Conservation (phyloP, 1,284 basidiomycete genomes). For the Taiwanofungus camphoratus region DNA sequence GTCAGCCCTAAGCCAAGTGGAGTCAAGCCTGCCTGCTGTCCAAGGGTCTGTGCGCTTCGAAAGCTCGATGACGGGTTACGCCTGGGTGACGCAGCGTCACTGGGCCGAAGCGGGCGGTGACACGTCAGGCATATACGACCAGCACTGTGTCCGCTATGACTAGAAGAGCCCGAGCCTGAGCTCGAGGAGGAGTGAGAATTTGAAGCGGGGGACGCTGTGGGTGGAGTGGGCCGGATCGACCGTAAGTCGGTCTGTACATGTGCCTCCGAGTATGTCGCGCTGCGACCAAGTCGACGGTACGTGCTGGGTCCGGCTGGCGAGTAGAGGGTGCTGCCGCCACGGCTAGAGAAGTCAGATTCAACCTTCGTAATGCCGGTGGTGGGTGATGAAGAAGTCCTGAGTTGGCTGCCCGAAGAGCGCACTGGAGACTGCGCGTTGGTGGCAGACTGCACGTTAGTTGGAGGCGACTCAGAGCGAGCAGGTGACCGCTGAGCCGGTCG, state of each 20-base stretch:
- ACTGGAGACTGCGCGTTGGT: neutral
- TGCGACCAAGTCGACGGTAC: neutral
- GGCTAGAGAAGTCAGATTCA: constrained; percentile 2
- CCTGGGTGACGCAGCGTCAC: neutral
- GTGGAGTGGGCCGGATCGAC: no score
- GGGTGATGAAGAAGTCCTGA: constrained; percentile 4
- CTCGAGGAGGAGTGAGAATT: neutral
- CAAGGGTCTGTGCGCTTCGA: neutral
- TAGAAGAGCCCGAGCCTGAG: neutral
- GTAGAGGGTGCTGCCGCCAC: no score
- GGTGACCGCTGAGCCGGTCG: no score
- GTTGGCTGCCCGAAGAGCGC: neutral
- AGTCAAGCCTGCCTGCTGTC: constrained; percentile 1
- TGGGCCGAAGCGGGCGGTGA: neutral
- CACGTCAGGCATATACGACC: neutral
- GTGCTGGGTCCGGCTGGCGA: neutral
- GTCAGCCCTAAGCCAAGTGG: constrained; percentile 5
- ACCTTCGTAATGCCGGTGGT: constrained; percentile 3
- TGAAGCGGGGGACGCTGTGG: neutral
- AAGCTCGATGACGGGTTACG: neutral
- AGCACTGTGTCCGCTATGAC: neutral
- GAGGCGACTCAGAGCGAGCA: neutral
- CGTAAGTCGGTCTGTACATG: no score
- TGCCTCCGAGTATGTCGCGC: neutral
- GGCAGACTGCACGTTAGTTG: neutral